phyloP scores from a whole-genome alignment of 2,329 filamentous ascomycete genomes.

The Hortaea werneckii region DNA sequence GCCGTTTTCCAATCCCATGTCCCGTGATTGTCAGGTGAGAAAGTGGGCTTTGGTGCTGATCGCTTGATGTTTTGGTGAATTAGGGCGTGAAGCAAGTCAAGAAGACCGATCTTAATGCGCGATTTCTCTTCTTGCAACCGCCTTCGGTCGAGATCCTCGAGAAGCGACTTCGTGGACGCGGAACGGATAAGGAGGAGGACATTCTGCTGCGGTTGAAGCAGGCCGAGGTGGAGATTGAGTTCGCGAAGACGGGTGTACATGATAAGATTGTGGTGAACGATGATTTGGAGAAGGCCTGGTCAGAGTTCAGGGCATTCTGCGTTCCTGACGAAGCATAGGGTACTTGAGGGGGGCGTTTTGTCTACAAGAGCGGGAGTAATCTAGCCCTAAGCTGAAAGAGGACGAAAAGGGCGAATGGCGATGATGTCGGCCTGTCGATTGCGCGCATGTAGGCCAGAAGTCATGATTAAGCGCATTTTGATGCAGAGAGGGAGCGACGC shows the following conservation, averaged over 20 bases:
- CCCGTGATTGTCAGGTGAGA: background rate
- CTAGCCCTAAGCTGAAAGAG: too few species aligned
- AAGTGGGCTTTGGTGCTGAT: background rate
- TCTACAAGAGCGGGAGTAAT: too few species aligned
- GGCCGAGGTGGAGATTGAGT: conserved; percentile 66
- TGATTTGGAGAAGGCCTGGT: conserved; percentile 48
- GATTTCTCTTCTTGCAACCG: conserved; percentile 77
- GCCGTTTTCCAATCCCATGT: conserved; percentile 9
- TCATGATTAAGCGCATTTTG: too few species aligned
- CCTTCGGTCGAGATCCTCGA: conserved; percentile 68
- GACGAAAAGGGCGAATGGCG: too few species aligned
- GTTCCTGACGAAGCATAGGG: conserved; percentile 9
- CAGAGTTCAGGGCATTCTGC: conserved; percentile 33
- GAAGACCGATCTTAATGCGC: conserved; percentile 59
- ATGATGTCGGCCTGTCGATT: too few species aligned
- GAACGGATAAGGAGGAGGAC: conserved; percentile 67
- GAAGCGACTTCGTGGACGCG: conserved; percentile 59
- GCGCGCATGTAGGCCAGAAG: too few species aligned
- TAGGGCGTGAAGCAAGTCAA: conserved; percentile 89
- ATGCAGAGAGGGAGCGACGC: too few species aligned
- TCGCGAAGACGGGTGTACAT: conserved; percentile 57
- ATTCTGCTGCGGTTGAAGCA: conserved; percentile 60
- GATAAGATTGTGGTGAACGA: conserved; percentile 59
- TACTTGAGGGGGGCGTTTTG: too few species aligned
- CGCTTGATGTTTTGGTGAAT: background rate